Conservation (phyloP, 495 filamentous ascomycete genomes). For the Penicillium pulvis region DNA sequence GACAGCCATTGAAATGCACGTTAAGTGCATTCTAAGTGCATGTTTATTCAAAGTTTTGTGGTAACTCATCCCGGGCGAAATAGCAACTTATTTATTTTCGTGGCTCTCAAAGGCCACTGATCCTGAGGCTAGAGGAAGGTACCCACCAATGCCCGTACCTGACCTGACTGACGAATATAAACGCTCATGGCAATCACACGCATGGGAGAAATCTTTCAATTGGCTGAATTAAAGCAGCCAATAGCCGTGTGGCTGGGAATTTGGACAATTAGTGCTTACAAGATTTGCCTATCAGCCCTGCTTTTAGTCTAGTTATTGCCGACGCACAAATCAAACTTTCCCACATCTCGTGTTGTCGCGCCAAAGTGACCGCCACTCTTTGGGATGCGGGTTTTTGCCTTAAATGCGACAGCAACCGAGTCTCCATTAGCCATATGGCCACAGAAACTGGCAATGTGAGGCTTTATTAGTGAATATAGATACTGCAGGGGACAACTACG, state of each 20-base stretch:
- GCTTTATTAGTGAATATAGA: not conserved
- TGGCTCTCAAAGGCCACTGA: too few relatives aligned
- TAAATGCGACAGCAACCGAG: not conserved
- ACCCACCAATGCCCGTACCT: not conserved
- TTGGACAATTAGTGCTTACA: not conserved
- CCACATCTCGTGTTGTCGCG: not conserved
- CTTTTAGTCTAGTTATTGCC: not conserved
- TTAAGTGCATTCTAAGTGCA: too few relatives aligned
- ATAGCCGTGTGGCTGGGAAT: not conserved
- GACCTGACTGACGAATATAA: not conserved
- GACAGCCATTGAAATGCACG: too few relatives aligned
- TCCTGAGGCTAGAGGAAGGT: not conserved
- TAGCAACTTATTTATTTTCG: not conserved
- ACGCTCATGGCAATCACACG: not conserved
- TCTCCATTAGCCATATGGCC: not conserved
- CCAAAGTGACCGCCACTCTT: not conserved
- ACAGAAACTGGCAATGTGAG: not conserved
- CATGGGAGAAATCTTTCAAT: not conserved
- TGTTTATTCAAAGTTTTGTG: not conserved
- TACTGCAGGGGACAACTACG: not conserved
- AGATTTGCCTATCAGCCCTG: not conserved
- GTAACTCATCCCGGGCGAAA: too few relatives aligned
- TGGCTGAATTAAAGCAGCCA: not conserved
- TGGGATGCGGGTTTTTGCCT: not conserved
- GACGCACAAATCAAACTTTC: not conserved